These are phyloP conservation scores for Kwoniella mangroviensis DNA, from an alignment of 768 basidiomycete species.

Conservation along the genomic window DNA sequence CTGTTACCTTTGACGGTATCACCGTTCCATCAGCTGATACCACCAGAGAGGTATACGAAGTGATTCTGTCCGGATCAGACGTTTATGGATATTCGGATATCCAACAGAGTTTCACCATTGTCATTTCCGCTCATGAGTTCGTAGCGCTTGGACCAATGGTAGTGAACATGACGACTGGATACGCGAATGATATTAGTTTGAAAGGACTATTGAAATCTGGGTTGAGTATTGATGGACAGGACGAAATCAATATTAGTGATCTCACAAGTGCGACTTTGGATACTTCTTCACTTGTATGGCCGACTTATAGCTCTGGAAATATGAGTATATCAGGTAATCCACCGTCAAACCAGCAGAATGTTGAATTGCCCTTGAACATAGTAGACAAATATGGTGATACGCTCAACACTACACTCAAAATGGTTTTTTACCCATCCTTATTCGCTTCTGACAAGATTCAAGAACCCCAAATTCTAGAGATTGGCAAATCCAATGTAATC, in stretches of 20 bases:
- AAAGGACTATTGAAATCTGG: conserved; percentile 58
- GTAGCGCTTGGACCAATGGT: conserved; percentile 62
- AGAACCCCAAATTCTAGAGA: conserved; percentile 61
- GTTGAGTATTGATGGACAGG: conserved; percentile 63
- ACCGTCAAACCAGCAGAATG: conserved; percentile 58
- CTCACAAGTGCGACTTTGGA: conserved; percentile 44
- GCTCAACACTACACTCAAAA: conserved; percentile 66
- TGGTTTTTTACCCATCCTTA: conserved; percentile 74
- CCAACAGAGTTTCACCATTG: conserved; percentile 67
- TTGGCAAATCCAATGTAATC: conserved; percentile 64
- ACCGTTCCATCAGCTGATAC: conserved; percentile 59
- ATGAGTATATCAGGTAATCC: conserved; percentile 69
- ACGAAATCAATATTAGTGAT: conserved; percentile 68
- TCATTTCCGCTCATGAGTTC: conserved; percentile 72
- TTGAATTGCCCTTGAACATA: conserved; percentile 65
- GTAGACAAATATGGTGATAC: conserved; percentile 64
- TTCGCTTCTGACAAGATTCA: conserved; percentile 67
- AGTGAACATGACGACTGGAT: conserved; percentile 71
- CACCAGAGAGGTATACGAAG: conserved; percentile 61
- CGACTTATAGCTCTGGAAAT: conserved; percentile 63
- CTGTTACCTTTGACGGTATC: conserved; percentile 77
- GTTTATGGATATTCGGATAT: conserved; percentile 71
- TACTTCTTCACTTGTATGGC: conserved; percentile 28
- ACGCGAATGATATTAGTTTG: conserved; percentile 62
- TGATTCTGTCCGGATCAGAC: conserved; percentile 73